Percentiles rank a stretch among this genome's conserved stretches.
Evolutionary conservation across 2,329 filamentous ascomycete species (phyloP).

Genomic region (Penicillium sp.): DNA sequence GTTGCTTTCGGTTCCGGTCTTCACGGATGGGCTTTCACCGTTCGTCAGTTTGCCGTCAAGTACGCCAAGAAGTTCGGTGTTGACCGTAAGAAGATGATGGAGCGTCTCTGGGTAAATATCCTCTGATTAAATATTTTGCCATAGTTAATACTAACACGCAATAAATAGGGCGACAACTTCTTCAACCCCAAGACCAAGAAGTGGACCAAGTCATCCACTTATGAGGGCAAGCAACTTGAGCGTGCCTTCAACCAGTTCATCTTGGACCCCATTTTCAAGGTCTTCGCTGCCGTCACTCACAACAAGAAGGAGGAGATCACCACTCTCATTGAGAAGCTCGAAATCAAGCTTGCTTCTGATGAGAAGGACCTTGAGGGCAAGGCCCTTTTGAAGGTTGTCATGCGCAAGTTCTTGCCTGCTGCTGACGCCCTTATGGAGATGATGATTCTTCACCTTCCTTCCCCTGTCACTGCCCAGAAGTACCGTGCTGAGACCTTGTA

Average conservation of each 20-base stretch:
- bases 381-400: conserved; percentile 93
- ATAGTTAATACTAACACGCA: conserved; percentile 7
- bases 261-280: conserved; percentile 99
- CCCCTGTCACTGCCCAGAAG: conserved; percentile 88
- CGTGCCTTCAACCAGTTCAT: conserved; percentile 99
- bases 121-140: conserved; percentile 34
- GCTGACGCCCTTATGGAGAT: conserved; percentile 98
- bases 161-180: conserved; percentile 79
- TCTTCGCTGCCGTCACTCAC: conserved; percentile 95
- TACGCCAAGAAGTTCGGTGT: conserved; percentile 99
- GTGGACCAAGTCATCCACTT: conserved; percentile 84
- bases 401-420: conserved; percentile 98
- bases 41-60: conserved; percentile 91
- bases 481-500: conserved; percentile 99
- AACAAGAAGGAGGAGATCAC: conserved; percentile 92
- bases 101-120: conserved; percentile 80
- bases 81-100: conserved; percentile 99
- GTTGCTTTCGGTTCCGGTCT: conserved; percentile 99
- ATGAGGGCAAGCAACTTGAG: conserved; percentile 87
- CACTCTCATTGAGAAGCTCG: conserved; percentile 83
- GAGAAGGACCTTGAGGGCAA: conserved; percentile 97
- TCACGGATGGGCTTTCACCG: conserved; percentile 99
- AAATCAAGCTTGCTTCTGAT: conserved; percentile 81
- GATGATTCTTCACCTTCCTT: conserved; percentile 99
- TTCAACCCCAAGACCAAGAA: conserved; percentile 99